Evolutionary conservation across 805 yeast species (phyloP).

Genomic region (Barnettozyma botsteinii): DNA sequence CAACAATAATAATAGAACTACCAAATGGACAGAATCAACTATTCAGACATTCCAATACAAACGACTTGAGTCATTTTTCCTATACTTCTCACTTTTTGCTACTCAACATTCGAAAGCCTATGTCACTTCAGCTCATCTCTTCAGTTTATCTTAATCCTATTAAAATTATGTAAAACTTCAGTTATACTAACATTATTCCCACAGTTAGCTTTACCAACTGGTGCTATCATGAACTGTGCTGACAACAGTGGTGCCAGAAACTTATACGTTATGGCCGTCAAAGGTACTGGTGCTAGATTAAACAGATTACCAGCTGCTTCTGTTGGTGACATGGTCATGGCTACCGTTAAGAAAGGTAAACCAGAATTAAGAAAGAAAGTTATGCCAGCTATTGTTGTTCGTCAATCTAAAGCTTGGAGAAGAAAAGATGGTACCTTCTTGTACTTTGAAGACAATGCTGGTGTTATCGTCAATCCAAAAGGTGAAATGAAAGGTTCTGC

Average conservation of each 20-base stretch:
- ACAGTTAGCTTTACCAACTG: conserved; percentile 97
- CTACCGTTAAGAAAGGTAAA: conserved; percentile 99
- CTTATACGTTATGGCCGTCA: conserved; percentile 97
- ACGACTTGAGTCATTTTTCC: no score
- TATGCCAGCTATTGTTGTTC: conserved; percentile 99
- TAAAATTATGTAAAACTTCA: no score
- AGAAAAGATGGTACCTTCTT: conserved; percentile 99
- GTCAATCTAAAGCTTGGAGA: conserved; percentile 99
- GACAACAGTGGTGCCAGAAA: conserved; percentile 99
- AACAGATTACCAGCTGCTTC: conserved; percentile 99
- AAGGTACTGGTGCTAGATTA: conserved; percentile 99
- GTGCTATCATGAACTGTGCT: conserved; percentile 99
- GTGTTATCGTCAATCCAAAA: conserved; percentile 99
- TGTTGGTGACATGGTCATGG: conserved; percentile 99
- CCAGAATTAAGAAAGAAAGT: conserved; percentile 99
- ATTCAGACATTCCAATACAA: no score
- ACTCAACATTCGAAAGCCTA: no score
- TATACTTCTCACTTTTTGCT: no score
- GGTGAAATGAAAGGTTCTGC: conserved; percentile 99
- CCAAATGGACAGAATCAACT: no score
- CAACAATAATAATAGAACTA: no score
- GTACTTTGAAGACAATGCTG: conserved; percentile 99
- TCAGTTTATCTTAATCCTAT: not conserved
- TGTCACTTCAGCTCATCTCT: not conserved
- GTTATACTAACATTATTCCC: conserved; percentile 13